A percentile compares a stretch with the other conserved stretches of the same genome.
Evolutionary conservation across 176 grass and related monocot genomes (phyloP).

Genomic region (Rhipidocladum racemiflorum): DNA sequence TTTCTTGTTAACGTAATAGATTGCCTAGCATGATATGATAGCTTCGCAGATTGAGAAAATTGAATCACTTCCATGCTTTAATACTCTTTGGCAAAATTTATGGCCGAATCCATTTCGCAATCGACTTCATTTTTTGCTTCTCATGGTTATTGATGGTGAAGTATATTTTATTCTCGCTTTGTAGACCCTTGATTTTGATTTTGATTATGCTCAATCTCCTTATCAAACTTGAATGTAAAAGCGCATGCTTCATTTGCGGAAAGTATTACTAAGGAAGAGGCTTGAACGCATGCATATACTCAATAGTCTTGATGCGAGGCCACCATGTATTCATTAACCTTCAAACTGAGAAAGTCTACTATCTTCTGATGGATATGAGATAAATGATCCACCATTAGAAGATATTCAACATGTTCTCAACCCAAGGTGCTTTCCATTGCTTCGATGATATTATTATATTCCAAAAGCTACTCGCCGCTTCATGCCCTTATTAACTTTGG

Average conservation of each 20-base stretch:
- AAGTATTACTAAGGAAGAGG: slow-evolving; percentile 99
- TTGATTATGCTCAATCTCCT: slow-evolving; percentile 97
- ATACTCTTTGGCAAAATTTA: not conserved
- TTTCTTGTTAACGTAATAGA: not conserved
- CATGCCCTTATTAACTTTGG: too few species aligned
- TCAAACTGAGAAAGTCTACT: slow-evolving; percentile 95
- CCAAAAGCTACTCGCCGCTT: not conserved
- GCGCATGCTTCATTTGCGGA: slow-evolving; percentile 92
- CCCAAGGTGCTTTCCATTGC: slow-evolving; percentile 58
- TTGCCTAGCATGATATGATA: not conserved
- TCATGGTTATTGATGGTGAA: not conserved
- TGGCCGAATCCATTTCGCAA: not conserved
- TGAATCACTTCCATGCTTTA: not conserved
- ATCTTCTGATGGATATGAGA: slow-evolving; percentile 96
- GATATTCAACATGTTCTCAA: slow-evolving; percentile 95
- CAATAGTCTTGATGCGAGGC: slow-evolving; percentile 94
- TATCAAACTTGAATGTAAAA: slow-evolving; percentile 98
- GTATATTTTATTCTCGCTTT: not conserved
- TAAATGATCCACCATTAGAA: slow-evolving; percentile 88
- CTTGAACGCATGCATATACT: slow-evolving; percentile 95
- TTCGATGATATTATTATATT: slow-evolving; percentile 16
- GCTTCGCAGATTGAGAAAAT: not conserved
- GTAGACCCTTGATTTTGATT: slow-evolving; percentile 99
- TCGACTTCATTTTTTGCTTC: not conserved
- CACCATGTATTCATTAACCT: slow-evolving; percentile 98